These are phyloP conservation scores for Amanita rimosa DNA, from an alignment of 768 basidiomycete species.

Conservation along the genomic window DNA sequence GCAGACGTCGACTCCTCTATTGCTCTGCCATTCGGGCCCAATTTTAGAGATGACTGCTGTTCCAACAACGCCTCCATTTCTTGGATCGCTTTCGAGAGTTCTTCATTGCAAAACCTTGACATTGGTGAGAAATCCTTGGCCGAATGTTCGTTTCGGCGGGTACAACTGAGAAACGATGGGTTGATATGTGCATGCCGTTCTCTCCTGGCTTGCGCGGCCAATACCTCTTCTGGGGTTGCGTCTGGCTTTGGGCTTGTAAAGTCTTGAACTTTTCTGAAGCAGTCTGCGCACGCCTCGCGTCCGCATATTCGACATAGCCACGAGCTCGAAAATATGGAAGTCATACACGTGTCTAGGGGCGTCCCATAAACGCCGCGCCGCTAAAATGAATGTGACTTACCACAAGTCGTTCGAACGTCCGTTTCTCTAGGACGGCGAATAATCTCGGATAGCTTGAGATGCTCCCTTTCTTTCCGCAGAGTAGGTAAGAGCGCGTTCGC, in stretches of 20 bases:
- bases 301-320: conserved; percentile 93
- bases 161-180: conserved; percentile 67
- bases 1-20: not conserved
- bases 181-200: conserved; percentile 56
- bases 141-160: conserved; percentile 59
- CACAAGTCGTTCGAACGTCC: conserved; percentile 78
- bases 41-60: conserved; percentile 5
- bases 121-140: conserved; percentile 66
- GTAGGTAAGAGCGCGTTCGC: conserved; percentile 59
- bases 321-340: conserved; percentile 80
- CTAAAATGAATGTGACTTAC: conserved; percentile 28
- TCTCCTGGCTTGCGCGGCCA: conserved; percentile 36
- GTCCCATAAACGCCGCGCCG: not conserved
- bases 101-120: conserved; percentile 57
- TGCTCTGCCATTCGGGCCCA: not conserved
- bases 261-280: conserved; percentile 58
- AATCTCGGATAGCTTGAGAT: conserved; percentile 43
- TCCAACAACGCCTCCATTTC: conserved; percentile 54
- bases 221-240: conserved; percentile 35
- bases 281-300: conserved; percentile 81
- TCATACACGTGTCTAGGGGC: conserved; percentile 77
- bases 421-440: conserved; percentile 69
- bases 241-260: conserved; percentile 44
- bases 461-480: conserved; percentile 51
- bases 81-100: conserved; percentile 51